Percentiles rank a stretch among this genome's conserved stretches.
Evolutionary conservation across 257 asterid genomes (phyloP).

Genomic region (Gynochthodes officinalis): DNA sequence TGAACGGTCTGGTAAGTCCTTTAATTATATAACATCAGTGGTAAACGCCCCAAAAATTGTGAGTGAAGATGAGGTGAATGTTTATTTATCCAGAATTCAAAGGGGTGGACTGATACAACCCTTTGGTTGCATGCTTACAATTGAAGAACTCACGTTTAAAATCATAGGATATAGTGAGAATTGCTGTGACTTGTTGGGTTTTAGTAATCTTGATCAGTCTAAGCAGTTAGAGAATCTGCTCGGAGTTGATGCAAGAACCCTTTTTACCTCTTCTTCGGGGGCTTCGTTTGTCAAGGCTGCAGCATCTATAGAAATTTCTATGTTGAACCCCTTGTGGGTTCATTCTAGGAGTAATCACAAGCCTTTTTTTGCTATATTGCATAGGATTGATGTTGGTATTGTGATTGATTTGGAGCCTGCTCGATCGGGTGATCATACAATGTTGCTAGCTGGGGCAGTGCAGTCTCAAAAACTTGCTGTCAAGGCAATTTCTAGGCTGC

Average conservation of each 20-base stretch:
- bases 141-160: conserved; percentile 41
- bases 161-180: conserved; percentile 54
- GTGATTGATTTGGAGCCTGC: conserved; percentile 75
- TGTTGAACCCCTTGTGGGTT: conserved; percentile 60
- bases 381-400: conserved; percentile 60
- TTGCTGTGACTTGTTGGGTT: conserved; percentile 48
- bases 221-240: conserved; percentile 19
- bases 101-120: conserved; percentile 67
- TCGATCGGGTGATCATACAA: conserved; percentile 39
- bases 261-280: conserved; percentile 42
- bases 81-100: conserved; percentile 51
- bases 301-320: conserved; percentile 40
- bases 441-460: conserved; percentile 47
- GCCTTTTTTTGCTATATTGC: conserved; percentile 64
- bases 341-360: conserved; percentile 35
- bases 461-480: conserved; percentile 57
- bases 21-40: conserved; percentile 42
- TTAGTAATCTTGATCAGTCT: conserved; percentile 19
- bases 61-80: conserved; percentile 30
- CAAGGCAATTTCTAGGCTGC: conserved; percentile 50
- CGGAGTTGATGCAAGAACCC: conserved; percentile 53
- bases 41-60: conserved; percentile 3
- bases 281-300: conserved; percentile 40
- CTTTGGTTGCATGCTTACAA: conserved; percentile 57
- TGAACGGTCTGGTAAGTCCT: conserved; percentile 51